A percentile compares a stretch with the other conserved stretches of the same genome.
phyloP scores from a whole-genome alignment of 495 filamentous ascomycete species.

The Neurospora sp. region DNA sequence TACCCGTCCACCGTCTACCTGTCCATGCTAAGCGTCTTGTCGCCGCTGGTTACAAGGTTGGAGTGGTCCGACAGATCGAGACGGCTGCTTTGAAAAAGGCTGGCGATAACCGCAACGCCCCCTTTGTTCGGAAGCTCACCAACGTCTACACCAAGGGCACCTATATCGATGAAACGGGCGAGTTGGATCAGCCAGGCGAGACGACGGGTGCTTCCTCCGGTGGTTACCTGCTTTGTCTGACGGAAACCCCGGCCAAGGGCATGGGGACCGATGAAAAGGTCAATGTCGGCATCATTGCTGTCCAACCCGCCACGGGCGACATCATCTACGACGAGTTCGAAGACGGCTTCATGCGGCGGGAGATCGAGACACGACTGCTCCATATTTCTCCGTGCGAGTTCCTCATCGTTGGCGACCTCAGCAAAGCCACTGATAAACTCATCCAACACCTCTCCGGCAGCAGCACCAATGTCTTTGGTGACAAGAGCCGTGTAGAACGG shows the following conservation, averaged over 20 bases:
- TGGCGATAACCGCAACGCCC: conserved; percentile 88
- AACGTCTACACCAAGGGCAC: conserved; percentile 98
- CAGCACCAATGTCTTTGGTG: conserved; percentile 83
- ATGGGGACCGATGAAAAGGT: conserved; percentile 89
- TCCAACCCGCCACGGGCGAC: conserved; percentile 91
- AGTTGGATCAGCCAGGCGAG: conserved; percentile 48
- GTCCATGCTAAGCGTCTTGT: conserved; percentile 95
- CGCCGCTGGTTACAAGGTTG: conserved; percentile 88
- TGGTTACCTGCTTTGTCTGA: conserved; percentile 88
- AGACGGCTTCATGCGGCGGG: conserved; percentile 95
- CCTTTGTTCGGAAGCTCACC: conserved; percentile 86
- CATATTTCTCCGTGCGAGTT: conserved; percentile 97
- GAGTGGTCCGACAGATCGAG: conserved; percentile 91
- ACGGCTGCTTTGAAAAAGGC: conserved; percentile 96
- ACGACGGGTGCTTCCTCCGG: conserved; percentile 57
- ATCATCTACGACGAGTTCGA: conserved; percentile 96
- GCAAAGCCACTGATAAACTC: conserved; percentile 88
- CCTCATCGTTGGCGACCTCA: conserved; percentile 86
- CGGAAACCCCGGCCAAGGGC: conserved; percentile 77
- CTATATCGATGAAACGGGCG: conserved; percentile 90
- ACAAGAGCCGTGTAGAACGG: conserved; percentile 74
- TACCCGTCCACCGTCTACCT: conserved; percentile 83
- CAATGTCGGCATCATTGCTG: conserved; percentile 83
- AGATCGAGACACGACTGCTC: conserved; percentile 86
- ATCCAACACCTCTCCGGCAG: conserved; percentile 82